phyloP scores from a whole-genome alignment of 2,329 filamentous ascomycete genomes.

The Apiospora saccharicola region DNA sequence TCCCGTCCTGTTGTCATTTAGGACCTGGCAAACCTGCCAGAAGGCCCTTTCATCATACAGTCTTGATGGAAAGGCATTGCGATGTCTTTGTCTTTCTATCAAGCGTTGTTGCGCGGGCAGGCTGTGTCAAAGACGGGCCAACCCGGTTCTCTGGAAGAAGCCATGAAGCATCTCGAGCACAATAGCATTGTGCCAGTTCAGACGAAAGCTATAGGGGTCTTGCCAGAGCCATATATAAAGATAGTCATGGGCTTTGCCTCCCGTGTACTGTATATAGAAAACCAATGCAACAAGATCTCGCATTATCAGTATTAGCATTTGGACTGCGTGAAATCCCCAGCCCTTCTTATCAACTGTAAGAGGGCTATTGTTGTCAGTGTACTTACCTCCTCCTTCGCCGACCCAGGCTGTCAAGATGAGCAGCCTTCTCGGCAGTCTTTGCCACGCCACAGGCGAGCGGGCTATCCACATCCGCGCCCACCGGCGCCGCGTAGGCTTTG shows the following conservation, averaged over 20 bases:
- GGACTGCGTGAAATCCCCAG: background rate
- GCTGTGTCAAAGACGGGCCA: background rate
- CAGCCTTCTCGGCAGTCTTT: background rate
- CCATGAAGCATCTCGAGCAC: background rate
- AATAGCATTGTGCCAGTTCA: background rate
- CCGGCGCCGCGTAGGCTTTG: background rate
- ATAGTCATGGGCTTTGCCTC: background rate
- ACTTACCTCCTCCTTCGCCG: background rate
- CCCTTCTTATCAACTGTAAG: background rate
- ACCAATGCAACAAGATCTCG: background rate
- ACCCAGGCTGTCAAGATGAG: background rate
- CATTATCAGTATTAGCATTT: background rate
- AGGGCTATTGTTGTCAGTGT: background rate
- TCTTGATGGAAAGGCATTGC: background rate
- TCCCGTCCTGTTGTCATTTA: background rate
- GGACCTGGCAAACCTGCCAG: background rate
- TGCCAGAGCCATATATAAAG: background rate
- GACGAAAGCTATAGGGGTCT: background rate
- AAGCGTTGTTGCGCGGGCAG: background rate
- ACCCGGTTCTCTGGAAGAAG: too few species aligned
- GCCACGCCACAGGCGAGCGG: background rate
- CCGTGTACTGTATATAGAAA: background rate
- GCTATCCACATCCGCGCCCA: constrained; percentile 12
- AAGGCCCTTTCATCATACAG: background rate
- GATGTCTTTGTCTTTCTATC: background rate